Conservation (phyloP, 2,329 filamentous ascomycete genomes). For the Elsinoe arachidis region DNA sequence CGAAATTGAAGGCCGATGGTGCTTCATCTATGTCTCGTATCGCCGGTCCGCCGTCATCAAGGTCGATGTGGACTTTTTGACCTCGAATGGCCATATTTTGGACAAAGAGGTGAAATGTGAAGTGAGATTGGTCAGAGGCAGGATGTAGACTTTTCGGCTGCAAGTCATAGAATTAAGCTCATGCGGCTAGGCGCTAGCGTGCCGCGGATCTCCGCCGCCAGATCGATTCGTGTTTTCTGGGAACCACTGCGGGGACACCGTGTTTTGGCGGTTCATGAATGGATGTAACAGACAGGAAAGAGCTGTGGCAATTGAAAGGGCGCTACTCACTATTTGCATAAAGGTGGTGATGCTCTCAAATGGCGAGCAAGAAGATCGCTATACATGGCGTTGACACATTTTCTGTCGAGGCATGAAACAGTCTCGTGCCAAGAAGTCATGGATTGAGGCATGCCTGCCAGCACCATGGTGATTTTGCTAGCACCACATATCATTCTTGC, state of each 20-base stretch:
- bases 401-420: background rate
- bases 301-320: no score
- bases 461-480: background rate
- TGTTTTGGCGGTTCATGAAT: background rate
- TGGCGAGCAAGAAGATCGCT: no score
- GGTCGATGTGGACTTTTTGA: constrained; percentile 52
- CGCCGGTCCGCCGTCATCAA: constrained; percentile 44
- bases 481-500: no score
- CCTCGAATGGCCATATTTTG: constrained; percentile 37
- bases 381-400: no score
- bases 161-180: constrained; percentile 10
- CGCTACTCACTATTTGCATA: no score
- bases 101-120: background rate
- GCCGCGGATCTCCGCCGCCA: constrained; percentile 2
- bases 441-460: background rate
- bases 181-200: constrained; percentile 6
- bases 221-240: constrained; percentile 4
- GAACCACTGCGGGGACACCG: constrained; percentile 1
- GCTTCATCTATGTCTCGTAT: constrained; percentile 22
- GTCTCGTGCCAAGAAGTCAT: background rate
- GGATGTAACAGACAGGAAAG: background rate
- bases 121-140: background rate
- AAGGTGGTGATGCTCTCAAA: no score
- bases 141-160: constrained; percentile 2
- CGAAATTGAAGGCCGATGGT: constrained; percentile 36